Conservation (phyloP, 306 rosid genomes). For the Cyclanthera cordifolia region DNA sequence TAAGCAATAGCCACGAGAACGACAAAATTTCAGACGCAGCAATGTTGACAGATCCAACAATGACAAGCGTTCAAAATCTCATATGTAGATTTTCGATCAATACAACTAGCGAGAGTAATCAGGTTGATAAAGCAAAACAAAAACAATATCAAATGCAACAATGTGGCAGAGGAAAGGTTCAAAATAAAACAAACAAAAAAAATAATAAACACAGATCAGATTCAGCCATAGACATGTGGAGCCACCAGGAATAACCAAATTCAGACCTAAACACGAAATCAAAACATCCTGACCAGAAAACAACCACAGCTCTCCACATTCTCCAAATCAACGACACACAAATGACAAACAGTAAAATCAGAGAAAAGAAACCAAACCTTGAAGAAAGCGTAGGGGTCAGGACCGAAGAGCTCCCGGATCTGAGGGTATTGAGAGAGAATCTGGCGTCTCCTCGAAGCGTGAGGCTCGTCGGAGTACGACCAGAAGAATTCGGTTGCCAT, state of each 20-base stretch:
- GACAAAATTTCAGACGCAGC: background rate
- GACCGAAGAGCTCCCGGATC: constrained; percentile 73
- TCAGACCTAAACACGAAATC: background rate
- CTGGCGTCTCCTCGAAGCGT: constrained; percentile 78
- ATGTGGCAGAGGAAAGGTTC: background rate
- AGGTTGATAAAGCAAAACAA: background rate
- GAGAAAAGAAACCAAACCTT: constrained; percentile 32
- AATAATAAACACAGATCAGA: constrained; percentile 2
- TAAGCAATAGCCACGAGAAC: constrained; percentile 2
- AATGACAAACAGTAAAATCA: no score
- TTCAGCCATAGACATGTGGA: background rate
- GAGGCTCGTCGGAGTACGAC: constrained; percentile 93
- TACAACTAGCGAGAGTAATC: background rate
- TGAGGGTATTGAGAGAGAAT: constrained; percentile 89
- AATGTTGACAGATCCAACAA: background rate
- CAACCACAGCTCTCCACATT: no score
- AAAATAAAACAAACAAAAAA: background rate
- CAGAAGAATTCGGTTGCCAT: constrained; percentile 75
- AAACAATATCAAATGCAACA: background rate
- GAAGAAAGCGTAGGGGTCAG: constrained; percentile 52
- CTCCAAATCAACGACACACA: no score
- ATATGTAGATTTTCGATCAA: background rate
- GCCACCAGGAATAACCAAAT: background rate
- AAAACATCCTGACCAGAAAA: background rate
- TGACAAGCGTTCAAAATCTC: background rate